Conservation (phyloP, 805 yeast species). For the Kregervanrija delftensis region DNA sequence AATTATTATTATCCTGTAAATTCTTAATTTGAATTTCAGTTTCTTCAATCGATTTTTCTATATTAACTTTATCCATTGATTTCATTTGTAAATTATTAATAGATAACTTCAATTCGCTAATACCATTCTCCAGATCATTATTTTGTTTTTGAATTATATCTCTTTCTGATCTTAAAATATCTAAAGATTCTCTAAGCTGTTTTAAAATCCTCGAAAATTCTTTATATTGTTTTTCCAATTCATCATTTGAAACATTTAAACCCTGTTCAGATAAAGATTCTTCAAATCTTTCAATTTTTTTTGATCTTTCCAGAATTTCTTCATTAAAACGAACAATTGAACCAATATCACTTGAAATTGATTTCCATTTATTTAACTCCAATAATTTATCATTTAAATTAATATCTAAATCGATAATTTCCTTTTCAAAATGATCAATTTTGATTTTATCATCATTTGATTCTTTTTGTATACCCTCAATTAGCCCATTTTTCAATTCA, state of each 20-base stretch:
- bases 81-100: constrained; percentile 49
- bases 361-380: constrained; percentile 6
- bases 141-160: constrained; percentile 39
- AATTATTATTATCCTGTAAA: constrained; percentile 3
- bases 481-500: constrained; percentile 25
- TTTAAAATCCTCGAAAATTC: constrained; percentile 34
- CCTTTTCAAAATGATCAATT: background rate
- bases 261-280: constrained; percentile 12
- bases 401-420: constrained; percentile 13
- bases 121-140: constrained; percentile 37
- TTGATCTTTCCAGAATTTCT: constrained; percentile 8
- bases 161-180: constrained; percentile 32
- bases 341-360: constrained; percentile 6
- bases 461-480: constrained; percentile 9
- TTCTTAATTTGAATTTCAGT: constrained; percentile 20
- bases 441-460: background rate
- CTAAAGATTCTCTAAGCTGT: constrained; percentile 29
- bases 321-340: constrained; percentile 1
- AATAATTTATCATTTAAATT: constrained; percentile 17
- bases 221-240: constrained; percentile 38
- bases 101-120: constrained; percentile 46
- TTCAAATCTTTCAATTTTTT: constrained; percentile 5
- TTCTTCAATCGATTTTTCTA: constrained; percentile 33
- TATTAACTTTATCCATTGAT: constrained; percentile 38
- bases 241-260: constrained; percentile 32